A percentile compares a stretch with the other conserved stretches of the same genome.
phyloP scores from a whole-genome alignment of 169 alveolate species.

The Eimeria acervulina region DNA sequence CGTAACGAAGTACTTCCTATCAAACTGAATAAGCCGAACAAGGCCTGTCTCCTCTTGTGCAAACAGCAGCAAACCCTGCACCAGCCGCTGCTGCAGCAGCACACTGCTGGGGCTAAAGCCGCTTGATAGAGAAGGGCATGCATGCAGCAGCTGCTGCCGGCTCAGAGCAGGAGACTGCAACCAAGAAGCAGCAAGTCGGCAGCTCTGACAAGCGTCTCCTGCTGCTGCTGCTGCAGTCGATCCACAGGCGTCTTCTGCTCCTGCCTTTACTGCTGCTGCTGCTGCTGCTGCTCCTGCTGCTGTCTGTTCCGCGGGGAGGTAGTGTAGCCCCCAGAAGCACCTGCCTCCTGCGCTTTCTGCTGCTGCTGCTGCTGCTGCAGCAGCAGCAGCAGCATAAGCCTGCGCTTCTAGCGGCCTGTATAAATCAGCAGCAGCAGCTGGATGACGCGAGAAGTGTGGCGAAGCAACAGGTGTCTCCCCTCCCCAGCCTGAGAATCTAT shows the following conservation, averaged over 20 bases:
- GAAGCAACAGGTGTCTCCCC: not conserved
- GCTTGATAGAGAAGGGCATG: not conserved
- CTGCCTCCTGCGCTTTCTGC: not conserved
- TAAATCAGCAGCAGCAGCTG: not conserved
- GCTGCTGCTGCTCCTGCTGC: not conserved
- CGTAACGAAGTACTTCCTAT: not conserved
- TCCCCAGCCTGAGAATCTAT: not conserved
- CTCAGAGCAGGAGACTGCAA: not conserved
- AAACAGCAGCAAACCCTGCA: conserved; percentile 43
- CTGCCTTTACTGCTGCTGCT: not conserved
- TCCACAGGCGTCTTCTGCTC: not conserved
- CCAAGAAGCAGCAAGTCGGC: conserved; percentile 56
- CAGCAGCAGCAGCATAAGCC: conserved; percentile 23
- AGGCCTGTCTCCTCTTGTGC: not conserved
- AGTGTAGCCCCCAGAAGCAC: not conserved
- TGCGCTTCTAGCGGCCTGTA: not conserved
- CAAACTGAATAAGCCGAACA: not conserved
- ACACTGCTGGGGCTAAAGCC: conserved; percentile 20
- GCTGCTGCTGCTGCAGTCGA: conserved; percentile 2
- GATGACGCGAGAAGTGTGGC: not conserved
- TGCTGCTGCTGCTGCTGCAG: conserved; percentile 1
- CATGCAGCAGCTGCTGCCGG: conserved; percentile 48
- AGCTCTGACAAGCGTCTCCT: not conserved
- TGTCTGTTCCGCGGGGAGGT: not conserved
- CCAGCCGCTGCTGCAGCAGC: conserved; percentile 65